Base-by-base conservation (phyloP, 305 asterid species). In the Withania somnifera region DNA sequence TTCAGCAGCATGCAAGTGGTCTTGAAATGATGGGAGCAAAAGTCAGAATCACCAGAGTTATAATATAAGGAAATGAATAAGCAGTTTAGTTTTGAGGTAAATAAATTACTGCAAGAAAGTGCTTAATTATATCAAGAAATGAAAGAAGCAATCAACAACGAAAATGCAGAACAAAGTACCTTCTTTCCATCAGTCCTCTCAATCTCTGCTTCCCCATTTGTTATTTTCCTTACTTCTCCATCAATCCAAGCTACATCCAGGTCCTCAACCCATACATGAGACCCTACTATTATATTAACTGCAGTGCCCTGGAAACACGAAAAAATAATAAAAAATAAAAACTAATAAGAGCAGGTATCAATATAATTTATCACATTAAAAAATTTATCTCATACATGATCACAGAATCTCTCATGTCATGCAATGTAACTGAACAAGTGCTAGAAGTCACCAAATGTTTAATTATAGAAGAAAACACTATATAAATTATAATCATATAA, bases 241-340 rank as follows among this genome's bases (percentile, higher is more conserved):
- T 92, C 97, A 76, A 90, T 79, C 98, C 98, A 97, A 77, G 98
- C 93, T 85, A 86, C 54, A 20, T 26, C 80, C 22, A 91, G 92
- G 90, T 97, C 99, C 88, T 92, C 97, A 69, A 84, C 86, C 99
- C 99, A 97, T 84, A 97, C 97, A 71, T 97, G 92, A 83, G 99
- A 97, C 56, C 98, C 98, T 67, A 89, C 97, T 66, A 95, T 95
- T 82, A 97, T 95, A 84, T 95, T 93, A 83, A 95, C 99, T 40
- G 91, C 83, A 85, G 98, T 92, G 42, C 97, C 97, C 98, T 97
- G 92, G 71, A 73, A 76, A 13, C 80, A 14, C 78, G 6, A 66
- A 51, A 4, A 80, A n/a, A n/a, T n/a, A n/a, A 64, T 81, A 81
- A 81, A 81, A 82, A 78, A 53, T 28, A 26, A 57, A 51, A 82